Percentiles rank a stretch among this genome's conserved stretches.
phyloP scores from a whole-genome alignment of 164 flowering plant species.

The Aristolochia californica region DNA sequence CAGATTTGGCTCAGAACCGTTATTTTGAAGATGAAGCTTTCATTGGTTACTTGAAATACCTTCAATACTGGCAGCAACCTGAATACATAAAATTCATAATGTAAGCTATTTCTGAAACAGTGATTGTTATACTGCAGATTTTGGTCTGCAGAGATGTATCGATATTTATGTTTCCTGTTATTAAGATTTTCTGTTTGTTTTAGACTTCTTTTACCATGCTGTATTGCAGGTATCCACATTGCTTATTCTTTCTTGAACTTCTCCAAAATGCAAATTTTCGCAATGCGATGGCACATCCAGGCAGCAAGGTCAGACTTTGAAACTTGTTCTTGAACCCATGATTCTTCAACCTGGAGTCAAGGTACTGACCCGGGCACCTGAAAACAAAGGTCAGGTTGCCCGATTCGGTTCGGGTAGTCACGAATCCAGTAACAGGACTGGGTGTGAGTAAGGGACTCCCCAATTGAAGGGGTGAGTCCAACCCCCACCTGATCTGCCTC shows the following conservation, averaged over 20 bases:
- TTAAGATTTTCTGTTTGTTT: neutral
- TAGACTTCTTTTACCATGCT: neutral
- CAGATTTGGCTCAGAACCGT: slow-evolving; percentile 96
- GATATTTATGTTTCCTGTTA: neutral
- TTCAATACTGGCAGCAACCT: slow-evolving; percentile 90
- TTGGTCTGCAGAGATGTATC: neutral
- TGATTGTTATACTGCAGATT: no score
- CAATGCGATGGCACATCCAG: slow-evolving; percentile 96
- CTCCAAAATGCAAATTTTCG: slow-evolving; percentile 90
- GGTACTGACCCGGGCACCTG: no score
- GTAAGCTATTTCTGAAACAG: slow-evolving; percentile 31
- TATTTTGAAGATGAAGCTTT: slow-evolving; percentile 99
- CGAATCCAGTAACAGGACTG: no score
- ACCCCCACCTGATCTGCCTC: no score
- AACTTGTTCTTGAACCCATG: neutral
- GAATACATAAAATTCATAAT: slow-evolving; percentile 85
- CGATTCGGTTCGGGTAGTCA: no score
- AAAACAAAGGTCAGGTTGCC: no score
- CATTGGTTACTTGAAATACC: slow-evolving; percentile 91
- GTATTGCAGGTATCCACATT: slow-evolving; percentile 81
- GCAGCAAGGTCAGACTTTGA: slow-evolving; percentile 53
- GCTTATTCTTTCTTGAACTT: slow-evolving; percentile 87
- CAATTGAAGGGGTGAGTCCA: no score
- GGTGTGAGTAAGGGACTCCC: no score
- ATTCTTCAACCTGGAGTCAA: no score